Conservation (phyloP, 1,284 basidiomycete species). For the Ustilago nuda region DNA sequence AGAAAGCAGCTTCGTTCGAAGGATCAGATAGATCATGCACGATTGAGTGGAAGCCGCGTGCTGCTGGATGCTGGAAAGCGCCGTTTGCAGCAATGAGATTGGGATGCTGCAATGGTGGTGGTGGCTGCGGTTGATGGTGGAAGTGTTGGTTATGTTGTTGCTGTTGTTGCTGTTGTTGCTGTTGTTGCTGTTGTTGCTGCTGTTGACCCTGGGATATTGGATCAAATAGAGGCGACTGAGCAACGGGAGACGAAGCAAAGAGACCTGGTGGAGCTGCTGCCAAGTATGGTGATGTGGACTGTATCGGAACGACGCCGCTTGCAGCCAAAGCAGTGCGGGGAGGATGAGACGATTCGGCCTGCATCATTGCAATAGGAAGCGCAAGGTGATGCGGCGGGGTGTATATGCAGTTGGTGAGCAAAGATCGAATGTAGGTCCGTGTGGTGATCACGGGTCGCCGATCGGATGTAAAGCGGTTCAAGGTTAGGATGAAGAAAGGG, state of each 20-base stretch:
- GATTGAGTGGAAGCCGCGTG: constrained; percentile 17
- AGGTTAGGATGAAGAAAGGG: constrained; percentile 1
- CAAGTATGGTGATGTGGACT: constrained; percentile 35
- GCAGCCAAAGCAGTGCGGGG: constrained; percentile 15
- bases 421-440: constrained; percentile 8
- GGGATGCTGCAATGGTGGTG: constrained; percentile 13
- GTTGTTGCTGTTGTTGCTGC: constrained; percentile 31
- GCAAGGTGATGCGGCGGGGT: constrained; percentile 4
- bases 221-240: constrained; percentile 21
- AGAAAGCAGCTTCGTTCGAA: constrained; percentile 28
- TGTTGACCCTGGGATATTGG: constrained; percentile 22
- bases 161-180: constrained; percentile 22
- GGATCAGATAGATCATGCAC: constrained; percentile 24
- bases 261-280: constrained; percentile 32
- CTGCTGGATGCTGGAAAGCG: constrained; percentile 27
- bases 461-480: not conserved
- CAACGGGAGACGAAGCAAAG: constrained; percentile 22
- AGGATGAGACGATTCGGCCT: constrained; percentile 36
- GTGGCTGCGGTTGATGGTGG: constrained; percentile 25
- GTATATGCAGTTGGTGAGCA: not conserved
- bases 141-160: constrained; percentile 31
- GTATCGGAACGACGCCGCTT: constrained; percentile 6
- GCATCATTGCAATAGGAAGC: constrained; percentile 20
- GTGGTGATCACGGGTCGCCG: constrained; percentile 18
- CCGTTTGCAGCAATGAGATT: constrained; percentile 16